Evolutionary conservation across 2,329 filamentous ascomycete species (phyloP).

Genomic region (Epichloe baconii): DNA sequence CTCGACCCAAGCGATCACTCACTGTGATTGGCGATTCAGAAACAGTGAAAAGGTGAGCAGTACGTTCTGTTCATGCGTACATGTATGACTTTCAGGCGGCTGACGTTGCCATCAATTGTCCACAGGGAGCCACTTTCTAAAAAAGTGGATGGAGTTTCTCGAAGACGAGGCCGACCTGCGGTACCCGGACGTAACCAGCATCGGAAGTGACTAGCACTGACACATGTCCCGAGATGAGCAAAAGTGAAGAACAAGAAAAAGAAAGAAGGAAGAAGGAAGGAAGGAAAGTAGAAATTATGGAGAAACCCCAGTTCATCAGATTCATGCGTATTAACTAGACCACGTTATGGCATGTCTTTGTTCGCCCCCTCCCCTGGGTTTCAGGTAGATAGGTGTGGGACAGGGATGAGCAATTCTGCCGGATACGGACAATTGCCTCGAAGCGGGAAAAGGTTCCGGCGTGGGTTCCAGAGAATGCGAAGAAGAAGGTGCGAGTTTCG

Average conservation of each 20-base stretch:
- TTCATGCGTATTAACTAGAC: neutral
- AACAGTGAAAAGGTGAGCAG: conserved; percentile 64
- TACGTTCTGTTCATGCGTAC: no score
- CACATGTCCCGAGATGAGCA: neutral
- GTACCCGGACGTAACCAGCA: conserved; percentile 57
- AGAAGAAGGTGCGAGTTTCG: neutral
- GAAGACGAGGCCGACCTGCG: conserved; percentile 83
- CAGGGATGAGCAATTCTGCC: neutral
- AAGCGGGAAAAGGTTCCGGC: neutral
- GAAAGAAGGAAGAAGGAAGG: neutral
- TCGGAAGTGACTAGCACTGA: conserved; percentile 12
- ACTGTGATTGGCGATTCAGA: conserved; percentile 90
- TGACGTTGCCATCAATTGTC: neutral
- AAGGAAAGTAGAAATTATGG: neutral
- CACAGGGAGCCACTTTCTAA: conserved; percentile 71
- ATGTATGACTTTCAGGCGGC: neutral
- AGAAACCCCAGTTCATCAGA: neutral
- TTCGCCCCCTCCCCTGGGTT: neutral
- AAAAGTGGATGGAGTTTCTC: conserved; percentile 80
- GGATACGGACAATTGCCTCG: neutral
- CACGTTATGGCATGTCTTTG: neutral
- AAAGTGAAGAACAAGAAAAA: neutral
- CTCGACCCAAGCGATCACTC: conserved; percentile 77
- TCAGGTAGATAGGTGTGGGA: neutral
- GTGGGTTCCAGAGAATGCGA: neutral